Evolutionary conservation across 208 protist genomes (phyloP), one percentile per base, ranked within the genome.

Genomic region (Herpetomonas samuelpessoai): DNA sequence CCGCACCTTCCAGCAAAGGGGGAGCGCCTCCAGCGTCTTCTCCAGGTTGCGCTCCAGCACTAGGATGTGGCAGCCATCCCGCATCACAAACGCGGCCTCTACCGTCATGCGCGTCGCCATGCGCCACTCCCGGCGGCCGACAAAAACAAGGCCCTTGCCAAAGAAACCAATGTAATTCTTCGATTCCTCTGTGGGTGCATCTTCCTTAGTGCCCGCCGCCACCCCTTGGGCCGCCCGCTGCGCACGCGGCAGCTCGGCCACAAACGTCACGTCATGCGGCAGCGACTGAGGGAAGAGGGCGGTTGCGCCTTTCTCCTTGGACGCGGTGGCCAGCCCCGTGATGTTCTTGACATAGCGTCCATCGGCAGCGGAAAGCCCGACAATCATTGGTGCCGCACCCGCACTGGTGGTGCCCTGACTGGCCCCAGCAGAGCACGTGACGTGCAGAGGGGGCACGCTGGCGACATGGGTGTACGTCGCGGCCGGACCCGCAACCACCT

Each of bases 1-100:
- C 31, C 89, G 83, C 26, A 96, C 83, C 73, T 90, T 93, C 89
- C 89, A 96, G 70, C 71, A 87, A 55, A 92, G 64, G n/a, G 89
- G 89, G 41, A 96, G 67, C 16, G 74, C 58, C 67, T 92, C 81
- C 18, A 96, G 70, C 47, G 69, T 78, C 62, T 81, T 83, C 68
- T 93, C 89, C 21, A 96, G 53, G 56, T 96, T 96, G 29, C 86
- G 83, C 60, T 91, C 71, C 31, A 96, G 57, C 31, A 91, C 57
- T 41, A 96, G 57, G 21, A 91, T 75, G 53, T 74, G 70, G 30
- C 65, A 25, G 58, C 72, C 70, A 1, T 65, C 79, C 19, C 61
- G 35, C 28, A 95, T 26, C 2, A 90, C 67, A 68, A 85, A 91
- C 2, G 89, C 86, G 10, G 74, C 83, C 61, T 92, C 83, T 3